Percentiles rank a stretch among this genome's conserved stretches.
Conservation (phyloP, 2,329 filamentous ascomycete genomes). For the Chlorencoelia australis region DNA sequence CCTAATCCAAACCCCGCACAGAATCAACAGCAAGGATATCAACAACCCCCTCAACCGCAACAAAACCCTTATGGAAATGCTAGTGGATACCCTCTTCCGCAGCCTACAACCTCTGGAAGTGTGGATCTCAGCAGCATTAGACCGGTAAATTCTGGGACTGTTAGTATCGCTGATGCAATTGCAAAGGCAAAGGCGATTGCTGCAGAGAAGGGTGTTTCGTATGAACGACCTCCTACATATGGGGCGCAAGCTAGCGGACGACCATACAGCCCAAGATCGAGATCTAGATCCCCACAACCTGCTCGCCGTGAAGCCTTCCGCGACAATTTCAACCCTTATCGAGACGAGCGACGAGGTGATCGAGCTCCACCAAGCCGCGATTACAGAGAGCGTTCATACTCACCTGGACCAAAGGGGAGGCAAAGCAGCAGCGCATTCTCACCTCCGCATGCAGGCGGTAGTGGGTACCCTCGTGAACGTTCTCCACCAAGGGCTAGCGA, state of each 20-base stretch:
- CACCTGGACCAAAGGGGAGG: constrained; percentile 48
- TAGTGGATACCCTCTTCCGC: constrained; percentile 31
- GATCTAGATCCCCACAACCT: constrained; percentile 66
- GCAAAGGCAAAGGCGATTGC: constrained; percentile 77
- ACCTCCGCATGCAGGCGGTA: constrained; percentile 44
- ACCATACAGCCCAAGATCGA: constrained; percentile 52
- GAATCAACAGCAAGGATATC: constrained; percentile 25
- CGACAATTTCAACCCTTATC: constrained; percentile 71
- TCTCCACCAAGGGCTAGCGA: constrained; percentile 42
- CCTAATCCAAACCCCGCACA: constrained; percentile 38
- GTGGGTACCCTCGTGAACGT: constrained; percentile 39
- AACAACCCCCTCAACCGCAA: constrained; percentile 36
- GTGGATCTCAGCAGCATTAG: constrained; percentile 73
- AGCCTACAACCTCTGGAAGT: constrained; percentile 61
- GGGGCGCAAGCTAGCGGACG: constrained; percentile 35
- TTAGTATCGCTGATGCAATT: constrained; percentile 76
- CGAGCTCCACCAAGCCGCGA: constrained; percentile 39
- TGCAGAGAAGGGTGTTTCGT: constrained; percentile 63
- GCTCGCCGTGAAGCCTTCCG: constrained; percentile 58
- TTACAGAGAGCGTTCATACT: constrained; percentile 65
- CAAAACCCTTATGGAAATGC: constrained; percentile 32
- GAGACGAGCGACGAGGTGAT: constrained; percentile 72
- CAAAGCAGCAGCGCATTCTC: constrained; percentile 43
- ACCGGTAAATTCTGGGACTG: constrained; percentile 68
- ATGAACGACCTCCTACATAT: constrained; percentile 42